Base-by-base conservation (phyloP, 805 yeast species). In the Wickerhamiella azymoides region DNA sequence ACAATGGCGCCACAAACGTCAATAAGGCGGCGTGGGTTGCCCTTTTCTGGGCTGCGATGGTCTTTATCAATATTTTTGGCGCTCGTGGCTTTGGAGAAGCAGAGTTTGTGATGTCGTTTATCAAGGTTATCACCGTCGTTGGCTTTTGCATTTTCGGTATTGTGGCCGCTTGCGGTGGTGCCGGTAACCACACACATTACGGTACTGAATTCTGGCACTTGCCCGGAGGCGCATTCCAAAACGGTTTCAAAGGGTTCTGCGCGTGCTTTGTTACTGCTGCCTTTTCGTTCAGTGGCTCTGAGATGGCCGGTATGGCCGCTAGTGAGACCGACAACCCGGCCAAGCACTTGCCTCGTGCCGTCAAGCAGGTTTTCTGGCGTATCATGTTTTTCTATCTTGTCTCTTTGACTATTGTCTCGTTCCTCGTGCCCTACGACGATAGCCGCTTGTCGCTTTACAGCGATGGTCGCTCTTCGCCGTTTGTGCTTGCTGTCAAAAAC, bases 341-440 rank as follows among this genome's bases (percentile, higher is more conserved):
- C 54, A 66, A 65, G 41, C 62, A 79, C 10, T 68, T 79, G 46
- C 84, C 84, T 38, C 69, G 70, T 47, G 84, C 85, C 39, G 73
- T 78, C 47, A 79, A 79, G 59, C 84, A 80, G 61, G 80, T 79
- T 1, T 79, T 80, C 62, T 79, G 84, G 84, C 68, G 85, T 63
- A 78, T 80, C 47, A 61, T 77, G 28, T 62, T 77, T 51, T 78
- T 80, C 56, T 80, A 80, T 62, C 66, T 80, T 57, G 59, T 66
- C 14, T 65, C 73, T 52, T 71, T 59, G 58, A 77, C 60, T 51
- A 68, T 69, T 54, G 71, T 65, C 55, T 77, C 82, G 39, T 74
- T 80, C 52, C 64, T 80, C 51, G 85, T 80, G 27, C 84, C 84
- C 11, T 77, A 67, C 54, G 63, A 65, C 46, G 72, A 72, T 48